Conservation (phyloP, 2,329 filamentous ascomycete genomes). For the Tolypocladium paradoxum region DNA sequence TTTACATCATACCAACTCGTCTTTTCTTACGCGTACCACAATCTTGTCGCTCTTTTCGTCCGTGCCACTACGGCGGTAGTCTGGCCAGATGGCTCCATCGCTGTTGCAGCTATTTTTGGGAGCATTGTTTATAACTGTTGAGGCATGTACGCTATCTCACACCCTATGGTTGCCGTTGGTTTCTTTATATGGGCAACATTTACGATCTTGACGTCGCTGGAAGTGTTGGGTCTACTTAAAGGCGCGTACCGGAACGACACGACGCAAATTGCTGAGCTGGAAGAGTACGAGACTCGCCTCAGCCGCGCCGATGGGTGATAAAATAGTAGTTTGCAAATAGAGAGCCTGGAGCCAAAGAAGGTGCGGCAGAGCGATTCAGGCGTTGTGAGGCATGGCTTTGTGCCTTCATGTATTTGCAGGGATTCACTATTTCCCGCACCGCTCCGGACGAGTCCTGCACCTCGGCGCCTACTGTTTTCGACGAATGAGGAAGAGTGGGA, state of each 20-base stretch:
- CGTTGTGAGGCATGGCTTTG: too few species aligned
- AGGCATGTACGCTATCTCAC: background rate
- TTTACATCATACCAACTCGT: background rate
- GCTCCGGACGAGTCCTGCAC: too few species aligned
- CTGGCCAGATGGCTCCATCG: conserved; percentile 3
- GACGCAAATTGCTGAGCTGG: too few species aligned
- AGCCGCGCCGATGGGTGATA: too few species aligned
- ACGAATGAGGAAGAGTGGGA: too few species aligned
- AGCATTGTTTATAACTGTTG: background rate
- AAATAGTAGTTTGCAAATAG: too few species aligned
- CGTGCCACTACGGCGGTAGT: background rate
- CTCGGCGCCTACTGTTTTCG: too few species aligned
- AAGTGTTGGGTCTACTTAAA: conserved; percentile 2
- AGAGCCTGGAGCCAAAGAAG: too few species aligned
- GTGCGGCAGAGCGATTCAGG: too few species aligned
- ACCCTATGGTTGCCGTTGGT: conserved; percentile 2
- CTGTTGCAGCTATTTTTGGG: background rate
- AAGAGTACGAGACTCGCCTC: too few species aligned
- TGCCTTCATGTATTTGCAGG: too few species aligned
- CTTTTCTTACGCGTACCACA: conserved; percentile 1
- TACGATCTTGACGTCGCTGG: background rate
- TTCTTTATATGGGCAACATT: conserved; percentile 3
- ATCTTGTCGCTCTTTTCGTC: background rate
- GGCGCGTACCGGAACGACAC: conserved; percentile 1
- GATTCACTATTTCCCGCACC: too few species aligned